phyloP scores from a whole-genome alignment of 78 protist species.

The Speleostelium caveatum region DNA sequence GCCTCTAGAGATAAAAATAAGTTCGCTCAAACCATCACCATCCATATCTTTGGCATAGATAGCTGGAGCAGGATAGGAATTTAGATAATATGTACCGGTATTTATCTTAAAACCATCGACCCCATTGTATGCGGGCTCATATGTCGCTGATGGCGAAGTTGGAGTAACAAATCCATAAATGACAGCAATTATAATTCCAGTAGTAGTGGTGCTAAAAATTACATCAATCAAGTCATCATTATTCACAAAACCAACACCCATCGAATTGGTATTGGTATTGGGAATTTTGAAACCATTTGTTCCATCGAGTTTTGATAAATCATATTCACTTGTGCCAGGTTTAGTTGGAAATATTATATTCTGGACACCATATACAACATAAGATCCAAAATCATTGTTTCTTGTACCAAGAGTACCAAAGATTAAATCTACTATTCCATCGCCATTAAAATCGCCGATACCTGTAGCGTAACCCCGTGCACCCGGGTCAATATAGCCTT shows the following conservation, averaged over 20 bases:
- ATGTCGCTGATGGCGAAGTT: not conserved
- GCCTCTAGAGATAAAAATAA: too few relatives aligned
- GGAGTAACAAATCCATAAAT: not conserved
- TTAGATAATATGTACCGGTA: too few relatives aligned
- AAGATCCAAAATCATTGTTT: not conserved
- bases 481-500: too few relatives aligned
- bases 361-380: conserved; percentile 4
- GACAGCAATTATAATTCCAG: not conserved
- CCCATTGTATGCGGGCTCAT: not conserved
- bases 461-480: not conserved
- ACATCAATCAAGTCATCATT: not conserved
- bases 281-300: not conserved
- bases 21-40: too few relatives aligned
- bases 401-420: too few relatives aligned
- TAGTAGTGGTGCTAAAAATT: not conserved
- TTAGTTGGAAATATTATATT: not conserved
- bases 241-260: not conserved
- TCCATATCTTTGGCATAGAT: too few relatives aligned
- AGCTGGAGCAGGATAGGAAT: too few relatives aligned
- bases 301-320: not conserved
- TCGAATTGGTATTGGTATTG: too few relatives aligned
- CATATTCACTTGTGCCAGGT: not conserved
- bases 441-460: conserved; percentile 10
- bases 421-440: not conserved
- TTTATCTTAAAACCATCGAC: not conserved